These are phyloP conservation scores for Plantago major DNA, from an alignment of 257 asterid species.

Conservation along the genomic window DNA sequence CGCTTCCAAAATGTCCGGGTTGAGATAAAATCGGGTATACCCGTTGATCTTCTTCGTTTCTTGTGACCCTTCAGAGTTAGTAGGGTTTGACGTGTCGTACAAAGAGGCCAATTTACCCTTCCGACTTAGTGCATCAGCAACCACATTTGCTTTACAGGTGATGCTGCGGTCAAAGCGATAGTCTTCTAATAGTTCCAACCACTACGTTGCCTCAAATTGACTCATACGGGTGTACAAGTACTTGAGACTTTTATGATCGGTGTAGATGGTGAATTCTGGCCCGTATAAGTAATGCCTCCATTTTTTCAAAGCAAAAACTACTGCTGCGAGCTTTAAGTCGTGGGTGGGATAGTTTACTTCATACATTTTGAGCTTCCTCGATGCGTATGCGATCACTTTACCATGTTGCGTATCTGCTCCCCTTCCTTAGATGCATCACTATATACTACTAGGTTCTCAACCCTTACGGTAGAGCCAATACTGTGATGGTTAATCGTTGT, in stretches of 20 bases:
- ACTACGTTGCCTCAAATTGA: constrained; percentile 1
- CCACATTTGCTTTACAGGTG: constrained; percentile 1
- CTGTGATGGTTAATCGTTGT: too few relatives aligned
- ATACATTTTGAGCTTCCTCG: not conserved
- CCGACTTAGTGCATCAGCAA: not conserved
- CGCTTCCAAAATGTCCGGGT: too few relatives aligned
- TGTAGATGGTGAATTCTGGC: not conserved
- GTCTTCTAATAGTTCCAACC: not conserved
- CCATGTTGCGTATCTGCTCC: not conserved
- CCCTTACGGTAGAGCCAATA: too few relatives aligned
- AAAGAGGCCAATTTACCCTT: not conserved
- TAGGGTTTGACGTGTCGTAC: not conserved
- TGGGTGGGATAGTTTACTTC: constrained; percentile 2
- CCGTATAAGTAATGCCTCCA: not conserved
- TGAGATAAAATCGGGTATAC: too few relatives aligned
- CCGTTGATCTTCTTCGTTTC: too few relatives aligned
- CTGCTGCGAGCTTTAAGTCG: not conserved
- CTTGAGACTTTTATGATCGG: constrained; percentile 3
- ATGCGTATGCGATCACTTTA: not conserved
- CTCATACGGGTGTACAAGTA: not conserved
- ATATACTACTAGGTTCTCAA: too few relatives aligned
- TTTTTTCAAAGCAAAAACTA: not conserved
- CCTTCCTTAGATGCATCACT: not conserved
- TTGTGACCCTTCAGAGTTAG: too few relatives aligned
- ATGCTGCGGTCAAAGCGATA: not conserved